These are phyloP conservation scores for Dioscorea dumetorum DNA, from an alignment of 106 monocot genomes.

Conservation along the genomic window DNA sequence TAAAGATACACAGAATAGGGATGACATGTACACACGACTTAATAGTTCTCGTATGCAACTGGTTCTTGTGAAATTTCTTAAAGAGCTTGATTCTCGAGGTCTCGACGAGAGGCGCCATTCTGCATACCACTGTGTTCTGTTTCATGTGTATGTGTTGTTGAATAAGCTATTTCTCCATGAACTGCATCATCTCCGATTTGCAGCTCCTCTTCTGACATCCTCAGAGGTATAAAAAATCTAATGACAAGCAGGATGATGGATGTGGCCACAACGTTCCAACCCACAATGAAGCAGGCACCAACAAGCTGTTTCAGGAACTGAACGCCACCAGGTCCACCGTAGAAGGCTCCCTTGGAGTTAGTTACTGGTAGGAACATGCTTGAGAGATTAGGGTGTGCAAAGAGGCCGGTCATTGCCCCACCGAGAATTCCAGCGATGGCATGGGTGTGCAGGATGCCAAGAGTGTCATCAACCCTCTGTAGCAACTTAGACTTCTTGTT, in stretches of 20 bases:
- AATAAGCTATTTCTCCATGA: conserved; percentile 30
- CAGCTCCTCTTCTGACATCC: conserved; percentile 25
- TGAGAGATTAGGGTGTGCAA: conserved; percentile 18
- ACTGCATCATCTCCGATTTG: conserved; percentile 19
- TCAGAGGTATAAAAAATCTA: conserved; percentile 10
- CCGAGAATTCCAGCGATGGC: neutral
- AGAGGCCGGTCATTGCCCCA: conserved; percentile 4
- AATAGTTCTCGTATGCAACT: neutral
- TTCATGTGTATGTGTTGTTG: neutral
- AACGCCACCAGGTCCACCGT: conserved; percentile 12
- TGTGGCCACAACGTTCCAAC: conserved; percentile 22
- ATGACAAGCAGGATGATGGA: conserved; percentile 10
- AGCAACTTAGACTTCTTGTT: conserved; percentile 12
- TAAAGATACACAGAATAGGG: neutral
- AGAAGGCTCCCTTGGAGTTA: conserved; percentile 15
- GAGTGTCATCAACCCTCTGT: conserved; percentile 9
- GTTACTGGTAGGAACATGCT: conserved; percentile 16
- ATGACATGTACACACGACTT: neutral
- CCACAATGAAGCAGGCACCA: conserved; percentile 17
- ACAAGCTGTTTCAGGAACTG: conserved; percentile 21
- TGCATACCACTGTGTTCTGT: neutral
- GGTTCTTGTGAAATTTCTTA: neutral
- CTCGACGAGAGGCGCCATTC: neutral
- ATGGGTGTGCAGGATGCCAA: neutral
- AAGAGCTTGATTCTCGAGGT: conserved; percentile 7